Conservation (phyloP, 129 eudicot genomes). For the Artemisia annua region DNA sequence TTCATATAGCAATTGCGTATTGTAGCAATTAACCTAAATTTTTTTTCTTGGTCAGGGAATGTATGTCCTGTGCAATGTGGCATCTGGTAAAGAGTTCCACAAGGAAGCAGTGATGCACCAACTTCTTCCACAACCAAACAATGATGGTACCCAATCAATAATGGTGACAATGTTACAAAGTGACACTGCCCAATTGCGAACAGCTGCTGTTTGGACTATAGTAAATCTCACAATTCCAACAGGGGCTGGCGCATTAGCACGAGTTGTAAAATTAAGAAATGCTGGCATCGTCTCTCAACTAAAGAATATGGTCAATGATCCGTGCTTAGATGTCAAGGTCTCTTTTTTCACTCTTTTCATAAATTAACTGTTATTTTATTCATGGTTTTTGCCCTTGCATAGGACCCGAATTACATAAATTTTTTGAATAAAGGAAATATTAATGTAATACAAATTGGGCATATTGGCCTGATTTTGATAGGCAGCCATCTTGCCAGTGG, state of each 20-base stretch:
- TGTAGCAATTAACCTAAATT: neutral
- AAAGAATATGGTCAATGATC: slow-evolving; percentile 76
- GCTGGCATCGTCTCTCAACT: slow-evolving; percentile 73
- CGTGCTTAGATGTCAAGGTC: slow-evolving; percentile 93
- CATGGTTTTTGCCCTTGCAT: too few species aligned
- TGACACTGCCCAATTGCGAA: slow-evolving; percentile 63
- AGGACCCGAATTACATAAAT: neutral
- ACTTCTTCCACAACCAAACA: slow-evolving; percentile 46
- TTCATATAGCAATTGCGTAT: slow-evolving; percentile 10
- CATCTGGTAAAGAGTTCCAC: slow-evolving; percentile 87
- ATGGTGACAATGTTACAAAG: slow-evolving; percentile 65
- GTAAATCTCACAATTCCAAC: slow-evolving; percentile 79
- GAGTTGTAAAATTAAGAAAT: slow-evolving; percentile 60
- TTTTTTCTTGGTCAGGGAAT: slow-evolving; percentile 49
- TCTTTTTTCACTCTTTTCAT: neutral
- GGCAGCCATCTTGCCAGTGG: too few species aligned
- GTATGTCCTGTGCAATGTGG: slow-evolving; percentile 80
- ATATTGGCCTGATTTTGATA: too few species aligned
- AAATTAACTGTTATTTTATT: neutral
- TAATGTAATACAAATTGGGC: neutral
- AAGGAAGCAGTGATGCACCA: slow-evolving; percentile 84
- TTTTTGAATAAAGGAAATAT: neutral
- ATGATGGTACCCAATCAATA: slow-evolving; percentile 36
- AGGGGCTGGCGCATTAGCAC: slow-evolving; percentile 64
- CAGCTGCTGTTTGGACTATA: slow-evolving; percentile 83